Evolutionary conservation across 805 yeast genomes (phyloP), one percentile per base, ranked within the genome.

Genomic region (Pichia ethanolica): DNA sequence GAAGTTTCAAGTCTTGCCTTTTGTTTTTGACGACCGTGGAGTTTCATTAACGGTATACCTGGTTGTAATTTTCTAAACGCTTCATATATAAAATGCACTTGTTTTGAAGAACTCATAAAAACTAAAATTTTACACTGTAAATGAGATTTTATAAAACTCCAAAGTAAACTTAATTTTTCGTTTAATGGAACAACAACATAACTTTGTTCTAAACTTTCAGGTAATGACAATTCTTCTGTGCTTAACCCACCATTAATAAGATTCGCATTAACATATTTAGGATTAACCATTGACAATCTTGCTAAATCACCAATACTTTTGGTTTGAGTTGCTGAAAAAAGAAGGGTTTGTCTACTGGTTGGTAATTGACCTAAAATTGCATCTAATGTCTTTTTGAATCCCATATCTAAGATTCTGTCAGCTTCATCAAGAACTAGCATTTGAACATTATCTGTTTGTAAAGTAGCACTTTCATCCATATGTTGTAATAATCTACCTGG

Each of bases 401-500:
- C 97, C 95, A 90, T 87, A 67, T 89, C 97, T 58, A 89, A 70
- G 59, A 93, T 87, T 56, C 97, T 72, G 62, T 89, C 97, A 0
- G 97, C 97, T 66, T 89, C 97, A 65, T 89, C 97, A 46, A 89
- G 67, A 3, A 89, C 89, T 42, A 89, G 68, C 62, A 84, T 77
- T 65, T 89, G 91, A 53, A 89, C 68, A 61, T 86, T 87, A 26
- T 81, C 71, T 9, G 84, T 70, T 58, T 84, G 90, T 64, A 89
- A 76, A 1, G 89, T 89, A 1, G 84, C 83, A 7, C 95, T 82
- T 63, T 90, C 95, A 63, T 90, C 95, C 78, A 89, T 75, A 63
- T 89, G 97, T 63, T 89, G 97, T 42, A 90, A 71, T 20, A 89
- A 68, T 63, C 97, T 74, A 4, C 97, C 97, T 0, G 97, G 97